A percentile compares a stretch with the other conserved stretches of the same genome.
Evolutionary conservation across 2,329 filamentous ascomycete genomes (phyloP).

Genomic region (Exserohilum rostratum): DNA sequence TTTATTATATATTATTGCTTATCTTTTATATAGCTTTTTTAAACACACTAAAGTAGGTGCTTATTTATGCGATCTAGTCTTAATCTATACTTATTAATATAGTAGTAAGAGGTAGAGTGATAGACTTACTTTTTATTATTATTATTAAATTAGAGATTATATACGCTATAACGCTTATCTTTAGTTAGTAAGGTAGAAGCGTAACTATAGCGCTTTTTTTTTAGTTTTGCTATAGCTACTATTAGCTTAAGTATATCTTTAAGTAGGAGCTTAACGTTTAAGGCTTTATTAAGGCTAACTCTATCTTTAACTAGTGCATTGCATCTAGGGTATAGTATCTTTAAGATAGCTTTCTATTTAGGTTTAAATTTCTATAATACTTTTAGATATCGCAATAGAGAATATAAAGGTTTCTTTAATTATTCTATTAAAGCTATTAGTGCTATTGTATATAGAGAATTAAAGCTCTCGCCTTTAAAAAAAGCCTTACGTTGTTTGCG

Average conservation of each 20-base stretch:
- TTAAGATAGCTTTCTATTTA: background rate
- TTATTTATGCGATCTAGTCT: background rate
- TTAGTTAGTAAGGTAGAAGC: background rate
- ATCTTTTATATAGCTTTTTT: background rate
- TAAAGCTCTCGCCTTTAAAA: background rate
- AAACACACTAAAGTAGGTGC: background rate
- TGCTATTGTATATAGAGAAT: background rate
- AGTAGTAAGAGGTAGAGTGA: background rate
- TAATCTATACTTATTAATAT: background rate
- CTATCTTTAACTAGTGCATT: background rate
- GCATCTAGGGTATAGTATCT: background rate
- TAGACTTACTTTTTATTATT: background rate
- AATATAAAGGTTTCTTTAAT: background rate
- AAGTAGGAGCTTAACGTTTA: background rate
- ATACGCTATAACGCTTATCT: background rate
- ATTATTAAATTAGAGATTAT: background rate
- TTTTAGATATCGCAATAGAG: constrained; percentile 4
- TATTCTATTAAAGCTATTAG: background rate
- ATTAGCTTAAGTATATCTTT: constrained; percentile 3
- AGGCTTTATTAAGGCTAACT: too few species aligned
- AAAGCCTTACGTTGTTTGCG: constrained; percentile 6
- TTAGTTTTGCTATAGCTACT: background rate
- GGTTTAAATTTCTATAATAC: constrained; percentile 4
- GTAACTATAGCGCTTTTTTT: background rate
- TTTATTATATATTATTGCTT: background rate